Evolutionary conservation across 306 rosid genomes (phyloP), one percentile per base, ranked within the genome.

Genomic region (Comarum palustre): DNA sequence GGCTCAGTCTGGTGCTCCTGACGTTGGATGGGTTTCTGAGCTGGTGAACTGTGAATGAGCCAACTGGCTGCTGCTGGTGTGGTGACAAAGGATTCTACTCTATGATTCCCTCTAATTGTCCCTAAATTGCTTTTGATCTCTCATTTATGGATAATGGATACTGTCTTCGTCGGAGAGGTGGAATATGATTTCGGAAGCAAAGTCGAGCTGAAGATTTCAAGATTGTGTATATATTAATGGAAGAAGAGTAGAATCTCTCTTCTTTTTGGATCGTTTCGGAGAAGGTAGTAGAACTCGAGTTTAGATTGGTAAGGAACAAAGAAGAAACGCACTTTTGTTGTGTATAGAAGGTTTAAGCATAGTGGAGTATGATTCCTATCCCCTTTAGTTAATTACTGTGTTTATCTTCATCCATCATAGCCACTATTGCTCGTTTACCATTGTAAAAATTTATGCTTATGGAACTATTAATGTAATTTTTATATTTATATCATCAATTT

Each of bases 11-110:
- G 76, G 85, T 8, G 83, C 76, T 20, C 99, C 99, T 55, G 97
- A 94, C 78, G 82, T 94, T 41, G 92, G 80, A 0, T 94, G 99
- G 99, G 88, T 91, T 4, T 86, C 96, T 9, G 97, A 94, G 78
- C 86, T 94, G 3, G 78, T 91, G 12, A 82, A 85, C 77, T 94
- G 80, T 87, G 32, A 34, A 9, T 25, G 51, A 66, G 39, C 69
- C 54, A 27, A 29, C 54, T 59, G 57, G n/a, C 12, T 8, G 16
- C 1, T 10, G 46, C 4, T 36, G 5, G 0, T 6, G 42, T 10
- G 15, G 3, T 24, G 9, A 51, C 20, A 41, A 4, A 42, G 51
- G 51, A 54, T 24, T 19, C 34, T 52, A 58, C 8, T 43, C 41
- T 39, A 22, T 62, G 78, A 60, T 72, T 69, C 57, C 71, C 65